Evolutionary conservation across 208 protist species (phyloP).

Genomic region (Trypanosoma brucei): DNA sequence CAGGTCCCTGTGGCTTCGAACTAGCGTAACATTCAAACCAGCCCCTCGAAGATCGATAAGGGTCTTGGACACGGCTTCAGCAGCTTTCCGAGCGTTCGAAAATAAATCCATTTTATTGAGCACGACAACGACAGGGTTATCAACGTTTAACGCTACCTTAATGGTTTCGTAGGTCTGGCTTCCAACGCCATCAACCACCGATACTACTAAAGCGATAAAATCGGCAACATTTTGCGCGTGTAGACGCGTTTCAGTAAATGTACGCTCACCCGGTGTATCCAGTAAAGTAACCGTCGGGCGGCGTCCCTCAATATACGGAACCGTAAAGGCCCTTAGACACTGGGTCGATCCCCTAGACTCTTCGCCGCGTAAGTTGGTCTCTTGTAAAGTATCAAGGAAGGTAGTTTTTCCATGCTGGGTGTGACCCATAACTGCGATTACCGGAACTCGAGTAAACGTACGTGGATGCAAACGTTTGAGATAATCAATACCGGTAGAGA

Average conservation of each 20-base stretch:
- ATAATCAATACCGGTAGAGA: conserved; percentile 61
- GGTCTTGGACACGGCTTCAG: conserved; percentile 32
- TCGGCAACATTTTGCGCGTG: conserved; percentile 72
- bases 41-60: conserved; percentile 44
- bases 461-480: conserved; percentile 33
- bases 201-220: conserved; percentile 74
- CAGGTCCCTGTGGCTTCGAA: conserved; percentile 41
- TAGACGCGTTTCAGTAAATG: conserved; percentile 80
- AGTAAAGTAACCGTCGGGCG: conserved; percentile 70
- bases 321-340: conserved; percentile 65
- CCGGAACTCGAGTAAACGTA: conserved; percentile 45
- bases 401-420: conserved; percentile 88
- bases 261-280: conserved; percentile 83
- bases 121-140: conserved; percentile 82
- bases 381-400: conserved; percentile 72
- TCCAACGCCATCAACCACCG: conserved; percentile 70
- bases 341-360: conserved; percentile 84
- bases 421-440: conserved; percentile 82
- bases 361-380: conserved; percentile 32
- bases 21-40: conserved; percentile 65
- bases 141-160: conserved; percentile 80
- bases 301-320: conserved; percentile 15
- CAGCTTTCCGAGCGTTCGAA: conserved; percentile 46
- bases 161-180: conserved; percentile 84
- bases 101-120: conserved; percentile 86